These are phyloP conservation scores for Porphyra umbilicalis DNA, from an alignment of 31 red algal species.

Conservation along the genomic window DNA sequence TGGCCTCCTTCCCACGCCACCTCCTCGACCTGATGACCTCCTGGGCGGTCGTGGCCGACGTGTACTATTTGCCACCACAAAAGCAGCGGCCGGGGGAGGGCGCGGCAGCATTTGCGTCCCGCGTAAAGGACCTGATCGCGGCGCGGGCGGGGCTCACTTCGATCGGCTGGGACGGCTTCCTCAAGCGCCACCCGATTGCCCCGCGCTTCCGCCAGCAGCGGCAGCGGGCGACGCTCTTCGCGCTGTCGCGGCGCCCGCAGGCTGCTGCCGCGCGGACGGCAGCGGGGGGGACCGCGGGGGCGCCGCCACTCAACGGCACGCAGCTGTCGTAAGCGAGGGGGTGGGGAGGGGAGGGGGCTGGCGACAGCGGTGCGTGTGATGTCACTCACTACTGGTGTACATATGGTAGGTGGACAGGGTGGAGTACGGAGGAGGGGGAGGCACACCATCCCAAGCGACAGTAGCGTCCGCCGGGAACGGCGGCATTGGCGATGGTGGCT, in stretches of 20 bases:
- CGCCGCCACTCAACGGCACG: background rate
- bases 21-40: constrained; percentile 84
- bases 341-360: background rate
- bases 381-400: too few species aligned
- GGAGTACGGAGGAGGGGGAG: too few species aligned
- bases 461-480: too few species aligned
- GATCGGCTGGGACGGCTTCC: constrained; percentile 88
- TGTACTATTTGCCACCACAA: constrained; percentile 83
- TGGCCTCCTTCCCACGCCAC: constrained; percentile 57
- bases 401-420: too few species aligned
- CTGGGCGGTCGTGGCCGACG: constrained; percentile 93
- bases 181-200: constrained; percentile 69
- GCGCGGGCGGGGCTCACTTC: constrained; percentile 74
- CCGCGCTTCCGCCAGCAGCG: constrained; percentile 74
- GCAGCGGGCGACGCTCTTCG: too few species aligned
- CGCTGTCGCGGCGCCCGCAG: too few species aligned
- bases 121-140: constrained; percentile 58
- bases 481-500: too few species aligned
- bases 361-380: too few species aligned
- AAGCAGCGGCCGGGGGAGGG: constrained; percentile 41
- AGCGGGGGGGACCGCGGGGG: background rate
- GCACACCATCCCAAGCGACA: too few species aligned
- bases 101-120: constrained; percentile 61
- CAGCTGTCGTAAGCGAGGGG: background rate
- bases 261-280: background rate